phyloP scores from a whole-genome alignment of 1,139 yeast species.

The Hyphopichia wangnamkhiaoensis region DNA sequence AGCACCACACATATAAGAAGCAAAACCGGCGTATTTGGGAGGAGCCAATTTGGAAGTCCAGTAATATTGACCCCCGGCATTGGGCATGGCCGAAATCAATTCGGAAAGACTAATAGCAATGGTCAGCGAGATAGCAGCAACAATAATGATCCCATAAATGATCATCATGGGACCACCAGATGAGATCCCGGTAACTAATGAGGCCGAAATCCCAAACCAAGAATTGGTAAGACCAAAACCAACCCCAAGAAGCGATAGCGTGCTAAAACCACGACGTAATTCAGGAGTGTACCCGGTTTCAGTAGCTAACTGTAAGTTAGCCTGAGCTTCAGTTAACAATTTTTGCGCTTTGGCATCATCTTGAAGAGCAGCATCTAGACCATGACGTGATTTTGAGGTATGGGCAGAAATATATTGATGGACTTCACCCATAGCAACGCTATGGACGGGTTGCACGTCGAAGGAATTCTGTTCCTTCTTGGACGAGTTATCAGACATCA shows the following conservation, averaged over 20 bases:
- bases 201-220: constrained; percentile 60
- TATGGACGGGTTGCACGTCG: constrained; percentile 17
- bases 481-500: background rate
- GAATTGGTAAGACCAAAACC: constrained; percentile 66
- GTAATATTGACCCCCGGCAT: constrained; percentile 68
- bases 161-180: constrained; percentile 61
- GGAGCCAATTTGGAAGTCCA: constrained; percentile 64
- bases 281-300: constrained; percentile 41
- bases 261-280: constrained; percentile 42
- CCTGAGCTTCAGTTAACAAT: constrained; percentile 31
- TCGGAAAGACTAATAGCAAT: constrained; percentile 57
- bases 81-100: constrained; percentile 58
- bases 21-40: constrained; percentile 46
- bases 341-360: constrained; percentile 16
- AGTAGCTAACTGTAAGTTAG: constrained; percentile 30
- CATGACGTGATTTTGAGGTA: constrained; percentile 2
- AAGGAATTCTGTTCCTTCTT: constrained; percentile 1
- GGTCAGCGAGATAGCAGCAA: constrained; percentile 49
- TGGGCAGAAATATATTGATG: constrained; percentile 16
- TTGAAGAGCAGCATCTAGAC: constrained; percentile 11
- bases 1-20: constrained; percentile 59
- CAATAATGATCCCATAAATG: constrained; percentile 55
- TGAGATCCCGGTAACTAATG: constrained; percentile 54
- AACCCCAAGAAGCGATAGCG: constrained; percentile 40
- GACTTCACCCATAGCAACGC: constrained; percentile 21